Base-by-base conservation (phyloP, 768 basidiomycete genomes). In the Mycena floridula region DNA sequence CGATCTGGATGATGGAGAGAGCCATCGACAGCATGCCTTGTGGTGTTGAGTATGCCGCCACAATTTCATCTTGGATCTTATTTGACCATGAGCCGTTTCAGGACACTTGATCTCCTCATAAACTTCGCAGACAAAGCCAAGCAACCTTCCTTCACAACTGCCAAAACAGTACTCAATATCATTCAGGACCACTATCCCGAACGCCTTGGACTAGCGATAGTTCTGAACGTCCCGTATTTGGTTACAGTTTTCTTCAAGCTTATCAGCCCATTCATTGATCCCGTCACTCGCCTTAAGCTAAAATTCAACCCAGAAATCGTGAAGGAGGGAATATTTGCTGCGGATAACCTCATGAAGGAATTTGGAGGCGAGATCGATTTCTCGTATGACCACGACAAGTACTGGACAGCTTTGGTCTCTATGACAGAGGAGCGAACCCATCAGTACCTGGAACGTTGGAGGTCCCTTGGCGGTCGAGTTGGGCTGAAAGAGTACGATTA, bases 111-210 rank as follows among this genome's bases (percentile, higher is more conserved):
- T 11, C 67, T 90, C 20, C 76, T 92, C 63, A 80, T 90, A 51
- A 81, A 92, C 67, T 89, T 82, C 43, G 84, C 76, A 4, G 85
- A 87, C 57, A 73, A 74, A 57, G 78, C 74, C 26, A 89, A 87
- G 62, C 77, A 66, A 32, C 68, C 74, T 3, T 62, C 69, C 9
- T 53, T 76, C 7, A 49, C 61, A 32, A 70, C 68, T 9, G 58
- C 74, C 7, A 64, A 70, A 5, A 53, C 72, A 6, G 73, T 79
- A 11, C 70, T 85, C 43, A 62, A 72, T 59, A 84, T 89, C 52
- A 69, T 90, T 12, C 89, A 90, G 54, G 74, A 79, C 20, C 88
- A 92, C 57, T 92, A 90, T 54, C 89, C 89, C 0, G 92, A 95
- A 59, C 80, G 92, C 3, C 79, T 95, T 25, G 89, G 88, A 21